Conservation (phyloP, 75 land plant species). For the Picea glauca region DNA sequence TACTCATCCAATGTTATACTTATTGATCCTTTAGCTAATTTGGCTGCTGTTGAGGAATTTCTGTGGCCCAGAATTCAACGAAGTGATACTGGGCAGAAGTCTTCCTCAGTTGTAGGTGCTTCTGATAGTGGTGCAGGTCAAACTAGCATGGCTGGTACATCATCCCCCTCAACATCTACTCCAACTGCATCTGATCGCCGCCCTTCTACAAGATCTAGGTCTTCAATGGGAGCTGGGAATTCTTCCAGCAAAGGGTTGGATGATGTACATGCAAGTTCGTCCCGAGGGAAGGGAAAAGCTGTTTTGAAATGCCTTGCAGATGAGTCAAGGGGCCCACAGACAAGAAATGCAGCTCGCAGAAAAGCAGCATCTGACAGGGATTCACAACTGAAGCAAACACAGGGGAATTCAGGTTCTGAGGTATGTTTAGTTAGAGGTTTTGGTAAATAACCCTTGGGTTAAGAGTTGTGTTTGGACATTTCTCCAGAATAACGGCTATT, state of each 20-base stretch:
- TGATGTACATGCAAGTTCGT: constrained; percentile 39
- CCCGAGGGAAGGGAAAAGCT: constrained; percentile 89
- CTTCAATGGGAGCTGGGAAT: constrained; percentile 57
- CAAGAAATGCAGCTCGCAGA: constrained; percentile 90
- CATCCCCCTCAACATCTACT: constrained; percentile 41
- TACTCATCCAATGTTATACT: constrained; percentile 18
- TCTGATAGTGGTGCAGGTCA: constrained; percentile 17
- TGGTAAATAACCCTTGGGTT: no score
- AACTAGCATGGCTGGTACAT: constrained; percentile 15
- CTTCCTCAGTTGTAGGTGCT: no score
- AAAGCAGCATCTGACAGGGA: constrained; percentile 69
- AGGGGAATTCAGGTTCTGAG: constrained; percentile 58
- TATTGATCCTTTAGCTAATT: constrained; percentile 47
- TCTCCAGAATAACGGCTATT: no score
- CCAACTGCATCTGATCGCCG: constrained; percentile 55
- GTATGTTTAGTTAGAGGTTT: constrained; percentile 11
- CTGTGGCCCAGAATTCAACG: constrained; percentile 51
- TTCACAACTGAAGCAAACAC: constrained; percentile 47
- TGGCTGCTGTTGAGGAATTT: constrained; percentile 52
- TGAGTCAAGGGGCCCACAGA: constrained; percentile 78
- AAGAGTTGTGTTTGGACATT: no score
- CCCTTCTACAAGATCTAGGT: constrained; percentile 79
- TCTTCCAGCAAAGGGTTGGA: constrained; percentile 25
- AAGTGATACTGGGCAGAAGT: neutral
- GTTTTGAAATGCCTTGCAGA: constrained; percentile 47